Evolutionary conservation across 495 filamentous ascomycete species (phyloP), one percentile per base, ranked within the genome.

Genomic region (Penicillium odoratum): DNA sequence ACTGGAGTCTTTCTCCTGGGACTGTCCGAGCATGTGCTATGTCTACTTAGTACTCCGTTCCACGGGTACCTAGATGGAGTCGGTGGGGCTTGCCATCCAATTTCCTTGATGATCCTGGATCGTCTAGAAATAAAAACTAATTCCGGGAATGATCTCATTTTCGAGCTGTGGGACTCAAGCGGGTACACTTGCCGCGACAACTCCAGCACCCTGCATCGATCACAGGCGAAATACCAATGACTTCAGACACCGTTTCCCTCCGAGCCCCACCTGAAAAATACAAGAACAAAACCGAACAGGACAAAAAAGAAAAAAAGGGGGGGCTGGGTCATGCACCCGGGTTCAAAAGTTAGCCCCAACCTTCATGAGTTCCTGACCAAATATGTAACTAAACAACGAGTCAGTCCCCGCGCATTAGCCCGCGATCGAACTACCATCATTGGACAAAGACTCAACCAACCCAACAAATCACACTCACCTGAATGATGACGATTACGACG

Each of bases 171-270:
- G 57, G 47, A 44, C 53, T n/a, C 18, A 26, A 44, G 48, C 63
- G 63, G 66, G 60, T 61, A 63, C 63, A 60, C 60, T 61, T 64
- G 52, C 59, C 54, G 57, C 53, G 57, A 68, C 47, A 43, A 53
- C 63, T 58, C 56, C 44, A 65, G 54, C 72, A 72, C 72, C 70
- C 72, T 75, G 69, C 73, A 73, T 73, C 69, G 67, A 75, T 74
- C 36, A 58, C 45, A 59, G 56, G 51, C 58, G 53, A 40, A n/a
- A 51, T 30, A n/a, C 66, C 67, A 73, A 70, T 66, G 16, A 36
- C n/a, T 48, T 53, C 25, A 33, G 49, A 54, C 61, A 62, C 61
- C 60, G 61, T 67, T 67, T 55, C 57, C 48, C 63, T 51, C 58
- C 56, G 56, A 52, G 61, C 53, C 66, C 63, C 58, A 65, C 55